phyloP scores from a whole-genome alignment of 2,329 filamentous ascomycete genomes.

The Hypomyces perniciosus region DNA sequence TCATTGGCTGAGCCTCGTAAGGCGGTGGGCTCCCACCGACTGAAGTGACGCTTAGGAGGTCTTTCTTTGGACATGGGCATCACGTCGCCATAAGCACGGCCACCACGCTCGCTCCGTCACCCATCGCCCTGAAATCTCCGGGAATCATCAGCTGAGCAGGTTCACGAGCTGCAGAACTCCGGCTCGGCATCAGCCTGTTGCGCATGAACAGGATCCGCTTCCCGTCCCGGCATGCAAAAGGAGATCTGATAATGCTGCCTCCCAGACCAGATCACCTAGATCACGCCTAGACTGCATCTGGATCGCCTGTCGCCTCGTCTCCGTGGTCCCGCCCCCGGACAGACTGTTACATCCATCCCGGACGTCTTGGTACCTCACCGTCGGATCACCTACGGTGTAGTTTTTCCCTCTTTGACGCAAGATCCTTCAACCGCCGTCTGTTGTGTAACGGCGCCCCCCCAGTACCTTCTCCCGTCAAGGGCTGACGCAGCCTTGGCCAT shows the following conservation, averaged over 20 bases:
- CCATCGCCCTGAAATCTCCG: too few relatives aligned
- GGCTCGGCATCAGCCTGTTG: background rate
- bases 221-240: background rate
- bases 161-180: too few relatives aligned
- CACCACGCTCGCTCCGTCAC: background rate
- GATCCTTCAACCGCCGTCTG: too few relatives aligned
- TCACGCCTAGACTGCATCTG: background rate
- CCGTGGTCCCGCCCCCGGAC: too few relatives aligned
- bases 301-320: background rate
- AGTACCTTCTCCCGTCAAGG: too few relatives aligned
- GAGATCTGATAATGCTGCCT: background rate
- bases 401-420: background rate
- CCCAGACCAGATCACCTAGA: too few relatives aligned
- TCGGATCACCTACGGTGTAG: background rate
- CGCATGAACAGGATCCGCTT: background rate
- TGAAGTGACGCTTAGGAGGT: background rate
- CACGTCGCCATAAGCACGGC: background rate
- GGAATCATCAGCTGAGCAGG: too few relatives aligned
- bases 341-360: too few relatives aligned
- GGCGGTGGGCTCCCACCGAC: conserved; percentile 3
- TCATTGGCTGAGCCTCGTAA: background rate
- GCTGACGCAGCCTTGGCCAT: too few relatives aligned
- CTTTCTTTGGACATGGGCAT: background rate
- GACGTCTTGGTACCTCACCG: background rate
- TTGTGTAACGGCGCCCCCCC: too few relatives aligned